phyloP scores from a whole-genome alignment of 495 filamentous ascomycete species.

The Elaphomyces granulatus region DNA sequence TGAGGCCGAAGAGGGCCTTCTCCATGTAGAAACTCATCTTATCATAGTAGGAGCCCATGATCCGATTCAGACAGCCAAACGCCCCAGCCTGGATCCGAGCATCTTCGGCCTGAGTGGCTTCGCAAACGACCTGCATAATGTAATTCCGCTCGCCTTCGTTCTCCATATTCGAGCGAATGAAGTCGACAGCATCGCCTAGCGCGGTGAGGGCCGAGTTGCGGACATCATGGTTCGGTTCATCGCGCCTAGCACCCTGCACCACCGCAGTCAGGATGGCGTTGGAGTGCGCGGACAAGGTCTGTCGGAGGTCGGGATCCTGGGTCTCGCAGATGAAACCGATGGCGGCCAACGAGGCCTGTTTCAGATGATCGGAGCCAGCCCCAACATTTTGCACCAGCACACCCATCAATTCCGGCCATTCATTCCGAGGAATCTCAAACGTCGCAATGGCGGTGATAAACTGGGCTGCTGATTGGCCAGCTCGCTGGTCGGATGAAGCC shows the following conservation, averaged over 20 bases:
- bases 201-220: constrained; percentile 84
- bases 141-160: constrained; percentile 98
- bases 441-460: constrained; percentile 89
- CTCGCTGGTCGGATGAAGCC: constrained; percentile 55
- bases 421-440: constrained; percentile 81
- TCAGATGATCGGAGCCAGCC: constrained; percentile 66
- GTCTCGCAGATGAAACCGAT: constrained; percentile 98
- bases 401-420: constrained; percentile 93
- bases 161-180: constrained; percentile 94
- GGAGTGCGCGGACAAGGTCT: constrained; percentile 68
- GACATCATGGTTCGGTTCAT: constrained; percentile 81
- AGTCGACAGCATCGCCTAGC: constrained; percentile 93
- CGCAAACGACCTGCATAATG: constrained; percentile 99
- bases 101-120: constrained; percentile 88
- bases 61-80: constrained; percentile 92
- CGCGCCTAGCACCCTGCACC: constrained; percentile 91
- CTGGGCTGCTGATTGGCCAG: constrained; percentile 80
- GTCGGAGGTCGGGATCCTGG: constrained; percentile 73
- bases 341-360: constrained; percentile 83
- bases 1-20: constrained; percentile 94
- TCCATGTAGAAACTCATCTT: constrained; percentile 99
- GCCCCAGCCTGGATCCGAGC: constrained; percentile 83
- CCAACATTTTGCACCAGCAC: constrained; percentile 83
- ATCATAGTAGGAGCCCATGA: constrained; percentile 97
- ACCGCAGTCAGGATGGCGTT: constrained; percentile 97